Evolutionary conservation across 2,329 filamentous ascomycete genomes (phyloP), one percentile per base, ranked within the genome.

Genomic region (Nothophoma quercina): DNA sequence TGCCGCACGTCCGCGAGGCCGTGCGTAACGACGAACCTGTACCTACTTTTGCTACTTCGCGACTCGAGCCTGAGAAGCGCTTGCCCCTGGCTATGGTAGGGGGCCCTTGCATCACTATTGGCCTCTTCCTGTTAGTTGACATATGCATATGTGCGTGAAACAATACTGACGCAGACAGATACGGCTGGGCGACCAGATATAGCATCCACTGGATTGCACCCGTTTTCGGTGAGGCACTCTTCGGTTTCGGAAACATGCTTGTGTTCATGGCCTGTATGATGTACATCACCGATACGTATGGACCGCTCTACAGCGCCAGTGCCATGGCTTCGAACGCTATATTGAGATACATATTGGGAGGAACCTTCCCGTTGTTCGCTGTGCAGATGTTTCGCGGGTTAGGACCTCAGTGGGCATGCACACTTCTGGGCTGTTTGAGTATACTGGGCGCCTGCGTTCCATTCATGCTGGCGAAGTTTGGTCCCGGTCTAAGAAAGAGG

Each of bases 281-380:
- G 3, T 87, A 86, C 60, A 76, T 80, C 1, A 73, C 81, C 6
- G 85, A 88, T 60, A 79, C 80, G 0, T 88, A 86, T 59, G 1
- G 84, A 83, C 78, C 81, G 0, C 73, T 77, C 12, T 80, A 82
- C 8, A 80, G 85, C 0, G 85, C 85, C 0, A 85, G 81, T 51
- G 84, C 84, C 0, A 74, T 83, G 40, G 84, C 82, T 6, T 85
- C 86, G 1, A 88, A 87, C 55, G 80, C 81, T 1, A 72, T 88
- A 9, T 74, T 82, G 1, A 72, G 85, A 19, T 88, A 87, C 56
- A 68, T 69, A 0, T 75, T 87, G 7, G 83, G 81, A 0, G 82
- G 79, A 1, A 80, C 77, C 0, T 88, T 88, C 47, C 85, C 85
- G 0, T 66, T 88, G 0, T 88, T 88, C 58, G 82, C 83, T 0